Conservation (phyloP, 805 yeast species). For the Kluyveromyces starmeri region DNA sequence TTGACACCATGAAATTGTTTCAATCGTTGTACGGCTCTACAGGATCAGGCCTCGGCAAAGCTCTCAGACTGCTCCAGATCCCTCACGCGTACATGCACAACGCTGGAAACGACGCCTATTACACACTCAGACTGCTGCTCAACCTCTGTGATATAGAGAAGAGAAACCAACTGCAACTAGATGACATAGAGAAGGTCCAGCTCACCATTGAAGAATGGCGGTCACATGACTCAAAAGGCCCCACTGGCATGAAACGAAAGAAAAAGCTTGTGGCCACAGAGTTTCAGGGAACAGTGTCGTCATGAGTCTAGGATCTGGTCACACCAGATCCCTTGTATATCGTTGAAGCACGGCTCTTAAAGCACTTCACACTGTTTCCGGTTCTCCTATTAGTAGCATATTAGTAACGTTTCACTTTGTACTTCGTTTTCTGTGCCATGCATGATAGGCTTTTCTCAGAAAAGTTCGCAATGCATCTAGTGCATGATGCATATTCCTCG, state of each 20-base stretch:
- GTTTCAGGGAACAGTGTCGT: slow-evolving; percentile 2
- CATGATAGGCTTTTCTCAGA: too few relatives aligned
- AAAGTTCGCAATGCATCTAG: too few relatives aligned
- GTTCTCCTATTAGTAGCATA: too few relatives aligned
- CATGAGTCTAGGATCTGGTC: too few relatives aligned
- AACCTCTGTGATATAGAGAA: slow-evolving; percentile 39
- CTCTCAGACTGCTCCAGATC: slow-evolving; percentile 38
- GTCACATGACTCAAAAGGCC: slow-evolving; percentile 13
- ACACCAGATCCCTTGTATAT: too few relatives aligned
- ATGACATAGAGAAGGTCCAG: slow-evolving; percentile 17
- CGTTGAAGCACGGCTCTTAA: too few relatives aligned
- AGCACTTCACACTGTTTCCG: too few relatives aligned
- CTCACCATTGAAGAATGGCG: slow-evolving; percentile 14
- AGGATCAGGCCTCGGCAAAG: slow-evolving; percentile 38
- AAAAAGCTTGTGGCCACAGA: not conserved
- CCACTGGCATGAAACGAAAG: not conserved
- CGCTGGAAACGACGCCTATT: slow-evolving; percentile 66
- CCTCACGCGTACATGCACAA: slow-evolving; percentile 58
- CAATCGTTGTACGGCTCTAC: slow-evolving; percentile 32
- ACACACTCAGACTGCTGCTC: slow-evolving; percentile 45
- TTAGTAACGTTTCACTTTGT: too few relatives aligned
- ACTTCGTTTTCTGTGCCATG: too few relatives aligned
- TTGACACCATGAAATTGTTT: slow-evolving; percentile 46
- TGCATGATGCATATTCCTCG: too few relatives aligned
- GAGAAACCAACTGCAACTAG: slow-evolving; percentile 19